phyloP scores from a whole-genome alignment of 208 protist genomes.

The Leishmania braziliensis region DNA sequence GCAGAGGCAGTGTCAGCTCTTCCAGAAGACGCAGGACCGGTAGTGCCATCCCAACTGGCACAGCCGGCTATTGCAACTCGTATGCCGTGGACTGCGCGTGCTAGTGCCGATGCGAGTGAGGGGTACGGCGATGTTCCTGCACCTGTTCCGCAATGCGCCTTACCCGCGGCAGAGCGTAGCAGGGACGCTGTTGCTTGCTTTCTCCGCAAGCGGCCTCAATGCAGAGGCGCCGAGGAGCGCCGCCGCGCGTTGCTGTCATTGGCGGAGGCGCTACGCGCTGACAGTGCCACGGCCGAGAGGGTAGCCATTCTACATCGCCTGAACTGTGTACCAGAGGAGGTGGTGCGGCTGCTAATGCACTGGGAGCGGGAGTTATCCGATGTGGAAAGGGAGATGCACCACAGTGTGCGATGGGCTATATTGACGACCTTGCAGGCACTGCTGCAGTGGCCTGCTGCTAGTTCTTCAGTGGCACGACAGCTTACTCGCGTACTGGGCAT shows the following conservation, averaged over 20 bases:
- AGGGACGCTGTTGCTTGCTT: constrained; percentile 14
- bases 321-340: constrained; percentile 17
- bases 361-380: constrained; percentile 34
- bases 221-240: not conserved
- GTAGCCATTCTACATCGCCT: not conserved
- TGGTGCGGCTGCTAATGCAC: constrained; percentile 18
- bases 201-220: constrained; percentile 14
- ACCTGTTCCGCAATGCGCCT: not conserved
- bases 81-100: not conserved
- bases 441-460: constrained; percentile 20
- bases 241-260: not conserved
- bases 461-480: constrained; percentile 27
- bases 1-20: not conserved
- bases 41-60: not conserved
- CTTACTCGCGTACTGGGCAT: constrained; percentile 46
- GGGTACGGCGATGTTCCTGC: not conserved
- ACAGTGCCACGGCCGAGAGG: not conserved
- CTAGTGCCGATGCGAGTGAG: not conserved
- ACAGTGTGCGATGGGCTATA: constrained; percentile 47
- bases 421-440: constrained; percentile 37
- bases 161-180: not conserved
- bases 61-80: not conserved
- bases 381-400: constrained; percentile 29
- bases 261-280: not conserved
- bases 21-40: not conserved